Evolutionary conservation across 192 early-diverging fungal genomes (phyloP), one percentile per base, ranked within the genome.

Genomic region (Endogone sp.): DNA sequence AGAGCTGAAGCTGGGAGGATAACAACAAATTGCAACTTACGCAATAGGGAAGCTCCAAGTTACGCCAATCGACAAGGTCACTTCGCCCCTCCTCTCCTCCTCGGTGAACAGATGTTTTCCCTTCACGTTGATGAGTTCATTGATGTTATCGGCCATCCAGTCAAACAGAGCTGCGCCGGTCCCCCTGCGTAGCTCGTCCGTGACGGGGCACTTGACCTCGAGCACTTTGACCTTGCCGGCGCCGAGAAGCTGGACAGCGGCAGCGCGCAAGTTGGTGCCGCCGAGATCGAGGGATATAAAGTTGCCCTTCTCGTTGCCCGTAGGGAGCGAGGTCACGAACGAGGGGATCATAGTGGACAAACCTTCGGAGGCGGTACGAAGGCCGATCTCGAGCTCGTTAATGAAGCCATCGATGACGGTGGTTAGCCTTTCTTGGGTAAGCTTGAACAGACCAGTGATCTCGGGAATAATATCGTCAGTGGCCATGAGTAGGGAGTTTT

Each of bases 231-330:
- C 82, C 44, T 80, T 75, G 32, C 94, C 93, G 60, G 86, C 73
- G 31, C 95, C 95, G 61, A 91, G 79, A 22, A 99, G 85, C 29
- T 85, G 86, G 21, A 96, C 93, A 44, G 85, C 84, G 70, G 93
- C 88, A 26, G 96, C 91, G 55, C 96, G 91, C 68, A 99, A 86
- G 82, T 98, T 96, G 49, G 95, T 95, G 21, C 96, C 97, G 58
- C 97, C 96, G 66, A 99, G 79, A 69, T 99, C 97, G 49, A 99
- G 83, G 10, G 97, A 93, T 60, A 95, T 79, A 82, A 87, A 95
- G 29, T 89, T 86, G 28, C 97, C 97, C 28, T 81, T 87, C 72
- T 99, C 97, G 64, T 76, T 82, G 29, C 96, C 95, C 23, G 81
- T 88, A 3, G 97, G 96, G 24, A 91, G 81, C 57, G 77, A 72